Evolutionary conservation across 768 basidiomycete genomes (phyloP), one percentile per base, ranked within the genome.

Genomic region (Phylloporus scabripes): DNA sequence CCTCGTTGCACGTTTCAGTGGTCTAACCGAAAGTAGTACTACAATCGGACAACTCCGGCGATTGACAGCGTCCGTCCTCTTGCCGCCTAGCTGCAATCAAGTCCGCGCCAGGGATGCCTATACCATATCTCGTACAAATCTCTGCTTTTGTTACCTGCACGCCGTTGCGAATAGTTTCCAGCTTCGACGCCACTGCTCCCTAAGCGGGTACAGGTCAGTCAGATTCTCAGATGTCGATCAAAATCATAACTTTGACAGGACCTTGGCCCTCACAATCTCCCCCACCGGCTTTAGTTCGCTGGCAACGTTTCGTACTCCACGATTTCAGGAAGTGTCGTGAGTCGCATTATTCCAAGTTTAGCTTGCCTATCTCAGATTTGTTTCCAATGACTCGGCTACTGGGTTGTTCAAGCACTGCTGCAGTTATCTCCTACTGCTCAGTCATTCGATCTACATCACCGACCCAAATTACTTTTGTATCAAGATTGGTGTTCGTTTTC

Each of bases 51-150:
- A 44, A 48, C 11, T 39, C 56, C 60, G 62, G 61, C 15, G 51
- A 33, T 60, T 60, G 18, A 46, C 9, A 40, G 1, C 50, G 26
- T 50, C 63, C 60, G 62, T 50, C 39, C 32, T 54, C 33, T 48
- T 52, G 39, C 56, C 50, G 59, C 50, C 34, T 24, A 42, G 41
- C 48, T 24, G 38, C 17, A 42, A 17, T 29, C 42, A 28, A 29
- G 50, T 43, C 26, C 21, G 23, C 33, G 26, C 17, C 21, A 18
- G 26, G 36, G 32, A 21, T 50, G 32, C 17, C 10, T 12, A 23
- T 12, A 33, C 28, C 11, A 20, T n/a, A 32, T 45, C 41, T 43
- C 26, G 20, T 44, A 31, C 43, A 33, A 20, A 21, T 37, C 33
- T 20, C 41, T 24, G 50, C 31, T 42, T 33, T 49, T 40, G 31